phyloP scores from a whole-genome alignment of 2,329 filamentous ascomycete species.

The Colletotrichum salicis region DNA sequence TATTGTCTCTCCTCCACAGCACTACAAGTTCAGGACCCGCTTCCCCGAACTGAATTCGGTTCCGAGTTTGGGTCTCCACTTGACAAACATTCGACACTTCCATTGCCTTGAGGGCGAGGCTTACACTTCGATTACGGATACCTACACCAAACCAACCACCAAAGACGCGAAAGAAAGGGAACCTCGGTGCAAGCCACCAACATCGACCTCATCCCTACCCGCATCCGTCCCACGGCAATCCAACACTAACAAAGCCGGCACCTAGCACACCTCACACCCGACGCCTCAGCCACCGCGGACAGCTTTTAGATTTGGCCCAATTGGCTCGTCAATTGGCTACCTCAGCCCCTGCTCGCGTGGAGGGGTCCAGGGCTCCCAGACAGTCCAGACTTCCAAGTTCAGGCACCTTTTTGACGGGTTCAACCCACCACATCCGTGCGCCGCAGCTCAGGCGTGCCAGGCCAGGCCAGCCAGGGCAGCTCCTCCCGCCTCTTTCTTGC shows the following conservation, averaged over 20 bases:
- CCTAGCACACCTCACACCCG: background rate
- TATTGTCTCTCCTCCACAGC: background rate
- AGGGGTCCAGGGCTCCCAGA: background rate
- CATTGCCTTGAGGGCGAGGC: background rate
- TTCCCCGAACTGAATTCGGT: background rate
- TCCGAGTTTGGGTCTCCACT: background rate
- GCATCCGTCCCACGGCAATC: constrained; percentile 2
- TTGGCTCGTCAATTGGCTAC: background rate
- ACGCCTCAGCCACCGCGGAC: constrained; percentile 4
- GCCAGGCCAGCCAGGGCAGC: background rate
- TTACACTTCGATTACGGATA: background rate
- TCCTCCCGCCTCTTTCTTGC: no score
- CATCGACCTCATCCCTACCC: background rate
- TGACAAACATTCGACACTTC: background rate
- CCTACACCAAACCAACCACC: background rate
- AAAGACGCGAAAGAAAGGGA: background rate
- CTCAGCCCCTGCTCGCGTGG: constrained; percentile 2
- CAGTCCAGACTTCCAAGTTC: no score
- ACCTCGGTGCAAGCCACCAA: background rate
- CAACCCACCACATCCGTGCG: constrained; percentile 23
- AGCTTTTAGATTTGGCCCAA: background rate
- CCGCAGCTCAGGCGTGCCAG: background rate
- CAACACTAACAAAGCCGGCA: constrained; percentile 1
- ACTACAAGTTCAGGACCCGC: background rate
- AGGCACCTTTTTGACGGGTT: constrained; percentile 1